These are phyloP conservation scores for Vanrija humicola DNA, from an alignment of 1,284 basidiomycete genomes.

Conservation along the genomic window DNA sequence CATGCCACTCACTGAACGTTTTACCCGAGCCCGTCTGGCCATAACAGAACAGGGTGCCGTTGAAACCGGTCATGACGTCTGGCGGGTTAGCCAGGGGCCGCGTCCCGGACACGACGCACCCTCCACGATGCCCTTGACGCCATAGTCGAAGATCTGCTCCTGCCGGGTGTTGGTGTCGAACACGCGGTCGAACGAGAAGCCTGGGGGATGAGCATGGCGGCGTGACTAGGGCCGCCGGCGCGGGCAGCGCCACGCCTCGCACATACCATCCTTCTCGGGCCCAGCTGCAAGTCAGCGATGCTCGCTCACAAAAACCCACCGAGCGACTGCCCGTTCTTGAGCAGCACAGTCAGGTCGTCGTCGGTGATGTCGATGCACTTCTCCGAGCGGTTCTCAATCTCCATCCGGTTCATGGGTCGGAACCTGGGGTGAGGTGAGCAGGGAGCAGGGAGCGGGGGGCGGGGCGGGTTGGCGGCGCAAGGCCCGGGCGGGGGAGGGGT, in stretches of 20 bases:
- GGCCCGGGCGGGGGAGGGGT: no score
- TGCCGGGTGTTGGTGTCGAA: conserved; percentile 92
- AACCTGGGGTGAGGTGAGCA: conserved; percentile 58
- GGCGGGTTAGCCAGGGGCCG: neutral
- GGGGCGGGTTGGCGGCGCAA: neutral
- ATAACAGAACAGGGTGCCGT: conserved; percentile 97
- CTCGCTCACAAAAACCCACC: conserved; percentile 54
- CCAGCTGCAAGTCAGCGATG: conserved; percentile 33
- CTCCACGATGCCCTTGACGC: conserved; percentile 72
- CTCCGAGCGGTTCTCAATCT: conserved; percentile 83
- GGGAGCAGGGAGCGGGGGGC: neutral
- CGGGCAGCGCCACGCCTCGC: neutral
- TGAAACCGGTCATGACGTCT: conserved; percentile 99
- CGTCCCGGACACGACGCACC: conserved; percentile 20
- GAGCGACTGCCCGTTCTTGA: conserved; percentile 64
- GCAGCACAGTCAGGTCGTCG: conserved; percentile 72
- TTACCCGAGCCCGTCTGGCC: conserved; percentile 98
- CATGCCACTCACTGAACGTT: conserved; percentile 59
- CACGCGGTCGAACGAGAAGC: conserved; percentile 95
- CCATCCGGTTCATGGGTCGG: conserved; percentile 89
- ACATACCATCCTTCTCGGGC: conserved; percentile 48
- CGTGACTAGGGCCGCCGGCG: neutral
- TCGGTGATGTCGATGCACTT: conserved; percentile 80
- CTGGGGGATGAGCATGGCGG: conserved; percentile 43
- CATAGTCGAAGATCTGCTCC: conserved; percentile 95